A percentile compares a stretch with the other conserved stretches of the same genome.
Evolutionary conservation across 495 filamentous ascomycete species (phyloP).

Genomic region (Tuber umbilicatum): DNA sequence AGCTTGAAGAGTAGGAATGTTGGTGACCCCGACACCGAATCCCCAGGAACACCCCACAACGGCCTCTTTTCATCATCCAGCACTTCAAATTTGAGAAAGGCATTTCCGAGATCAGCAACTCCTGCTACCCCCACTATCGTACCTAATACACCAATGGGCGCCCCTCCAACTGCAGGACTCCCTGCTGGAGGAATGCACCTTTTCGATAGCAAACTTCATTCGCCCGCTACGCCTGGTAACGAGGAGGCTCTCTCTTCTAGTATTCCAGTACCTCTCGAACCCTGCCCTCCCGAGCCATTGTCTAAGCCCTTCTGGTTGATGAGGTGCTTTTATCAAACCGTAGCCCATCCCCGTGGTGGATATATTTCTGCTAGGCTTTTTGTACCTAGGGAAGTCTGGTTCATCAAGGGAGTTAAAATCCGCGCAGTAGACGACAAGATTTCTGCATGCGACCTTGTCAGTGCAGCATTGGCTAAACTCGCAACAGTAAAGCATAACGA

Average conservation of each 20-base stretch:
- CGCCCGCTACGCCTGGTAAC: conserved; percentile 59
- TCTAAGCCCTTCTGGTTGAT: conserved; percentile 95
- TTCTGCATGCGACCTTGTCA: conserved; percentile 83
- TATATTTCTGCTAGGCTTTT: conserved; percentile 88
- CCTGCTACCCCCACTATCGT: conserved; percentile 54
- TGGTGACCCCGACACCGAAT: conserved; percentile 54
- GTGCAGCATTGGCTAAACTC: conserved; percentile 79
- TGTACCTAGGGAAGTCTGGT: conserved; percentile 86
- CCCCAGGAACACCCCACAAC: conserved; percentile 67
- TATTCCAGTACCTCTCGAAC: conserved; percentile 71
- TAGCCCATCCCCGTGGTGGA: conserved; percentile 82
- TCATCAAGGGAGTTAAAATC: conserved; percentile 85
- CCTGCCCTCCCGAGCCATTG: conserved; percentile 79
- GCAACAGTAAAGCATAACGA: conserved; percentile 77
- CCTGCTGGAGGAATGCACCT: conserved; percentile 66
- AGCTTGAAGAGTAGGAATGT: conserved; percentile 64
- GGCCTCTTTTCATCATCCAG: conserved; percentile 57
- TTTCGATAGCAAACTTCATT: conserved; percentile 79
- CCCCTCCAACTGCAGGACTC: conserved; percentile 43
- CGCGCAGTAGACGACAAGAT: conserved; percentile 90
- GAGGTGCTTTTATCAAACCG: conserved; percentile 83
- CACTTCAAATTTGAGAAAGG: conserved; percentile 41
- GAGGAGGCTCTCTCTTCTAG: conserved; percentile 47
- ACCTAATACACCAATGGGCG: conserved; percentile 43
- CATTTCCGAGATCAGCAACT: conserved; percentile 53